Percentiles rank a stretch among this genome's conserved stretches.
Conservation (phyloP, 139 green algal species). For the Picocystis salinarum region DNA sequence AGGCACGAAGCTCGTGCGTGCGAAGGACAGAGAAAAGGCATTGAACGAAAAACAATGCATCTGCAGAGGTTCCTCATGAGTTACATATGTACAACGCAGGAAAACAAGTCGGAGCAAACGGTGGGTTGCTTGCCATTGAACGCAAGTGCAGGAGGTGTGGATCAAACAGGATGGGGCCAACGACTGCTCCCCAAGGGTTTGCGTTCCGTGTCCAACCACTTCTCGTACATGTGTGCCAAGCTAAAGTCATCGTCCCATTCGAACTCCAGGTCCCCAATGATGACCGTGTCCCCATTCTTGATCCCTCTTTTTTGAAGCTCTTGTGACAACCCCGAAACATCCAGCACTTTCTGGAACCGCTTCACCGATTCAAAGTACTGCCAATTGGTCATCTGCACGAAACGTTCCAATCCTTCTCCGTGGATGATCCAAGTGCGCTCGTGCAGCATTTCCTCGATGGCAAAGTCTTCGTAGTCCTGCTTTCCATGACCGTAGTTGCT, state of each 20-base stretch:
- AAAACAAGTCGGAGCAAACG: too few relatives aligned
- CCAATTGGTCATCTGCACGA: constrained; percentile 87
- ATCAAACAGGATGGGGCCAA: too few relatives aligned
- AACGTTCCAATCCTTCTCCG: constrained; percentile 54
- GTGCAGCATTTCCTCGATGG: constrained; percentile 21
- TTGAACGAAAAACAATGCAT: too few relatives aligned
- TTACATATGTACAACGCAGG: too few relatives aligned
- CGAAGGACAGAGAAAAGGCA: too few relatives aligned
- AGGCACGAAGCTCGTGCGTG: too few relatives aligned
- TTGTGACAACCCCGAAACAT: constrained; percentile 14
- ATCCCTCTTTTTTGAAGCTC: constrained; percentile 9
- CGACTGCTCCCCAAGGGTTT: too few relatives aligned
- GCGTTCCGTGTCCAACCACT: constrained; percentile 39
- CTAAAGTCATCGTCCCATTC: constrained; percentile 35
- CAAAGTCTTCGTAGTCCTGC: constrained; percentile 63
- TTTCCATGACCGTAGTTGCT: too few relatives aligned
- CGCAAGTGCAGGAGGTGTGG: too few relatives aligned
- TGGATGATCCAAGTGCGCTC: constrained; percentile 23
- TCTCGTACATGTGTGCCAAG: constrained; percentile 41
- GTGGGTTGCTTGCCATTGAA: too few relatives aligned
- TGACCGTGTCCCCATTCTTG: constrained; percentile 51
- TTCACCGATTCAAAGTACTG: constrained; percentile 73
- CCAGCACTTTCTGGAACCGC: constrained; percentile 36
- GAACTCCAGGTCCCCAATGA: constrained; percentile 48
- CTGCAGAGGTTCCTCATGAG: too few relatives aligned